Conservation (phyloP, 768 basidiomycete genomes). For the Suillus tomentosus region DNA sequence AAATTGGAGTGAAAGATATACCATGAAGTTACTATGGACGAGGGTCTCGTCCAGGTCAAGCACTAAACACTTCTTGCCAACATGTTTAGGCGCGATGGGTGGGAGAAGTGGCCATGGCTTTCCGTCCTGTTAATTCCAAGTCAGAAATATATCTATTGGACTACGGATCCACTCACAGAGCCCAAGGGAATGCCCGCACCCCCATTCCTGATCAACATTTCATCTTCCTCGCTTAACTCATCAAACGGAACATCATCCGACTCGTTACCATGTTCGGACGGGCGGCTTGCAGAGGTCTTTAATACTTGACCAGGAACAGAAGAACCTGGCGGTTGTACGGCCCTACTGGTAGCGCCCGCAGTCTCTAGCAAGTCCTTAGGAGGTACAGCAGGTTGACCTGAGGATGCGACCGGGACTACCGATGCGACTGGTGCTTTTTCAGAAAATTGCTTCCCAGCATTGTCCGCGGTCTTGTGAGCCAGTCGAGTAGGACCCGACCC, state of each 20-base stretch:
- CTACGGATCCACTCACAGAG: constrained; percentile 53
- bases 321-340: constrained; percentile 84
- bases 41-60: constrained; percentile 93
- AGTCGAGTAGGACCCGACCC: constrained; percentile 16
- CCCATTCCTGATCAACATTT: constrained; percentile 76
- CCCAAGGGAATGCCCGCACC: constrained; percentile 91
- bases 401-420: constrained; percentile 18
- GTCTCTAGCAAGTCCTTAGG: constrained; percentile 60
- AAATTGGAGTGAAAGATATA: constrained; percentile 31
- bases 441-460: neutral
- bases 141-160: neutral
- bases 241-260: constrained; percentile 34
- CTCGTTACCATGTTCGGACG: constrained; percentile 44
- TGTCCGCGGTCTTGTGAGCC: constrained; percentile 13
- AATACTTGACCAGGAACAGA: constrained; percentile 28
- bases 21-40: constrained; percentile 94
- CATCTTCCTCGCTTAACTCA: constrained; percentile 59
- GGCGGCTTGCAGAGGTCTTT: neutral
- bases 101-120: constrained; percentile 78
- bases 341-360: constrained; percentile 79
- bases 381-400: constrained; percentile 39
- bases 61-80: constrained; percentile 86
- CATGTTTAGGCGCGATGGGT: constrained; percentile 68
- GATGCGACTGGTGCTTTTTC: constrained; percentile 19
- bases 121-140: constrained; percentile 59